Conservation (phyloP, 2,329 filamentous ascomycete species). For the Grosmannia serpens region DNA sequence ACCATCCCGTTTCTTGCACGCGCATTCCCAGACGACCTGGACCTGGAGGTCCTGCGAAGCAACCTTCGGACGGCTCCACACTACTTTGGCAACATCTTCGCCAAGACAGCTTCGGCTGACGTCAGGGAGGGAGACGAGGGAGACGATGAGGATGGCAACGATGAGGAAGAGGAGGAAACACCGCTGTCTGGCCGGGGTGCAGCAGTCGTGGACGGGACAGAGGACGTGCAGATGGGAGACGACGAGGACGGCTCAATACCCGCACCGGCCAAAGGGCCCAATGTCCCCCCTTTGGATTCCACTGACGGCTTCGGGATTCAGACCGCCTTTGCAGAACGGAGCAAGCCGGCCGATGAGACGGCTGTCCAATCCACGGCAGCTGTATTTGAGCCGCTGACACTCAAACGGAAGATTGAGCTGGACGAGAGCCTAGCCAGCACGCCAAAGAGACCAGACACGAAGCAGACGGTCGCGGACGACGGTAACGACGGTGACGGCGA, state of each 20-base stretch:
- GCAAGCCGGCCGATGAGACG: conserved; percentile 9
- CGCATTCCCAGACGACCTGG: conserved; percentile 48
- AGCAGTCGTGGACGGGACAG: background rate
- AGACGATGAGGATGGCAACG: conserved; percentile 23
- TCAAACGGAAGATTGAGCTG: conserved; percentile 33
- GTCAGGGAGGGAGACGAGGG: conserved; percentile 37
- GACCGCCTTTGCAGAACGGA: conserved; percentile 6
- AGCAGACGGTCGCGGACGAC: conserved; percentile 5
- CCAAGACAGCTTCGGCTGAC: conserved; percentile 1
- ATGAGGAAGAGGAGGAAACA: conserved; percentile 12
- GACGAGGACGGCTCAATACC: background rate
- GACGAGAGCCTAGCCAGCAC: conserved; percentile 20
- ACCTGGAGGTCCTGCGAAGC: conserved; percentile 59
- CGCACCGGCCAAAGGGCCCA: background rate
- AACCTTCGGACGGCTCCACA: conserved; percentile 36
- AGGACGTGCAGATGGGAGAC: background rate
- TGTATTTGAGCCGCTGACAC: conserved; percentile 13
- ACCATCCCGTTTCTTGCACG: conserved; percentile 70
- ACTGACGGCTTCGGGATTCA: background rate
- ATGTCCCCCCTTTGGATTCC: background rate
- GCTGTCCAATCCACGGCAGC: conserved; percentile 7
- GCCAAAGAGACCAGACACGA: conserved; percentile 14
- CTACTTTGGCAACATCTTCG: conserved; percentile 17
- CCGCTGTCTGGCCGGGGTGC: background rate
- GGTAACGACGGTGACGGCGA: conserved; percentile 9